Evolutionary conservation across 192 early-diverging fungal species (phyloP), one percentile per base, ranked within the genome.

Genomic region (Podila verticillata): DNA sequence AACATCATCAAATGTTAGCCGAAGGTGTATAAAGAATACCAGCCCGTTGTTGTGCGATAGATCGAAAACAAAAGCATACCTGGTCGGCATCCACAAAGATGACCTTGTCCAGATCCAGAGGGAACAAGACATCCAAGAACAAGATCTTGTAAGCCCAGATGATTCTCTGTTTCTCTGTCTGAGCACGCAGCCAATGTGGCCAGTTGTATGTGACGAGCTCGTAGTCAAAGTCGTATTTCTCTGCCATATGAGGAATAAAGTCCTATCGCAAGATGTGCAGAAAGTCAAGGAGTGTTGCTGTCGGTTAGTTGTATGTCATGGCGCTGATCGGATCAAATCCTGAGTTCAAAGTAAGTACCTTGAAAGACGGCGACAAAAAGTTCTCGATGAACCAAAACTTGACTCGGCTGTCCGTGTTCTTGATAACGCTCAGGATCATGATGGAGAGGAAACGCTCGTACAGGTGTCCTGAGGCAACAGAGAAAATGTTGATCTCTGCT

Each of bases 61-160:
- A 9, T 39, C 10, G 36, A 39, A 1, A 56, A 20, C 7, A 32
- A 3, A 29, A 72, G 4, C 36, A 20, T 84, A 89, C 88, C 84
- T 98, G 97, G 84, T 99, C 98, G 0, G 98, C 98, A 77, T 99
- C 98, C 4, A 99, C 98, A 83, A 99, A 99, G 58, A 99, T 98
- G 26, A 99, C 95, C 36, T 94, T 94, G 72, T 97, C 95, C 22
- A 98, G 83, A 48, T 87, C 86, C 32, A 99, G 85, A 30, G 98
- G 98, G 86, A 99, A 99, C 36, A 99, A 80, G 61, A 98, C 97
- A 81, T 99, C 98, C 66, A 99, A 84, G 84, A 98, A 99, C 74
- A 99, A 85, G 63, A 99, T 98, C 85, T 99, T 99, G 88, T 98
- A 99, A 15, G 95, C 98, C 98, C 98, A 99, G 68, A 99, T 99